Evolutionary conservation across 2,329 filamentous ascomycete genomes (phyloP).

Genomic region (Aspergillus costaricaensis): DNA sequence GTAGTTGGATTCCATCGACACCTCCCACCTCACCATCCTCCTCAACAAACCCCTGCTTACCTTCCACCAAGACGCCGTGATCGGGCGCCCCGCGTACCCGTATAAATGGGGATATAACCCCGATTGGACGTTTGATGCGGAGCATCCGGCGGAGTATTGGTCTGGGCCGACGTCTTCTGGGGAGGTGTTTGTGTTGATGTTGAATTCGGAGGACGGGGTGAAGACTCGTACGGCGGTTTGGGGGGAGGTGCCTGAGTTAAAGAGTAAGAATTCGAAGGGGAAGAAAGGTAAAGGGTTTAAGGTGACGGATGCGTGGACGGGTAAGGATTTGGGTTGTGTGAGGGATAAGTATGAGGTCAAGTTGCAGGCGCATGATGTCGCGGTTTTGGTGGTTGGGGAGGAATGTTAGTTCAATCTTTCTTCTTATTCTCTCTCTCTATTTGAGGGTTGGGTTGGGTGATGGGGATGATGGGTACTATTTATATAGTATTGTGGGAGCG

Average conservation of each 20-base stretch:
- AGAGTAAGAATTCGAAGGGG: background rate
- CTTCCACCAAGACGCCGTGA: conserved; percentile 51
- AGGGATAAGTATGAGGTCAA: conserved; percentile 24
- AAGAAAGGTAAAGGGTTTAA: conserved; percentile 15
- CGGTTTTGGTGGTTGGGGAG: conserved; percentile 31
- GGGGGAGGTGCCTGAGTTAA: conserved; percentile 34
- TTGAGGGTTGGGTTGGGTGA: no score
- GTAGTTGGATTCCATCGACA: conserved; percentile 39
- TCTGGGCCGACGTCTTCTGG: conserved; percentile 31
- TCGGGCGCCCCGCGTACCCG: conserved; percentile 48
- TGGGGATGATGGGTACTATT: background rate
- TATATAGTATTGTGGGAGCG: background rate
- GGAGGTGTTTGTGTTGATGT: conserved; percentile 32
- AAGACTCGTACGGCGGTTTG: conserved; percentile 30
- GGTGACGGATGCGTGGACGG: conserved; percentile 35
- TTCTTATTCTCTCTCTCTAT: background rate
- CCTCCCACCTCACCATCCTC: conserved; percentile 44
- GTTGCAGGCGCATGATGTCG: conserved; percentile 33
- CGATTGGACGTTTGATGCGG: conserved; percentile 37
- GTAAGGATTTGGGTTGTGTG: conserved; percentile 34
- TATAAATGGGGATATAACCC: conserved; percentile 41
- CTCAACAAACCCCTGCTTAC: conserved; percentile 43
- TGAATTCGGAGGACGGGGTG: conserved; percentile 30
- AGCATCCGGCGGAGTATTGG: conserved; percentile 41
- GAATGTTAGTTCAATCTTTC: conserved; percentile 1